Conservation (phyloP, 306 rosid genomes). For the Gastrolobium villosum region DNA sequence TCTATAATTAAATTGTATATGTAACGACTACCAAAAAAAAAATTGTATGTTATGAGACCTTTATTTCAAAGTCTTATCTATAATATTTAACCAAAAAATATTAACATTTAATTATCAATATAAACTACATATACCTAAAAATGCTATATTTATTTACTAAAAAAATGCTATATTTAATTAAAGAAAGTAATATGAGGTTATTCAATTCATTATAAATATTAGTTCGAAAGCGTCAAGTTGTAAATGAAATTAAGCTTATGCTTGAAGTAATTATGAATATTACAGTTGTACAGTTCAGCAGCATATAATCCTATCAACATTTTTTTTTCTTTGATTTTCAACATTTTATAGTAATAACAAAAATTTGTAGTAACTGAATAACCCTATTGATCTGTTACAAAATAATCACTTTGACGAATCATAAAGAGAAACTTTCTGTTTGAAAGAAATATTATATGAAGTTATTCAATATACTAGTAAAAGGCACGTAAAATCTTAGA, state of each 20-base stretch:
- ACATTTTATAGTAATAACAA: background rate
- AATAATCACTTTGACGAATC: background rate
- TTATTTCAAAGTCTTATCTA: background rate
- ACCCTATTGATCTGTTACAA: slow-evolving; percentile 42
- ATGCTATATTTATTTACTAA: background rate
- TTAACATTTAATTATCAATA: background rate
- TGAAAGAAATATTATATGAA: background rate
- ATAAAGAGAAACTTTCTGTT: background rate
- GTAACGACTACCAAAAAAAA: background rate
- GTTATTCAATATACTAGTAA: slow-evolving; percentile 14
- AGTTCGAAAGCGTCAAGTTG: background rate
- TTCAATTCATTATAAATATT: background rate
- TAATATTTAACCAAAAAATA: background rate
- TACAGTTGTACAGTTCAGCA: background rate
- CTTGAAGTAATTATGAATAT: background rate
- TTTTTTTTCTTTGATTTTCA: background rate
- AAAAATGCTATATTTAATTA: background rate
- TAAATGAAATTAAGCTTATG: background rate
- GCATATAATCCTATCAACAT: background rate
- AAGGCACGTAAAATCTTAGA: background rate
- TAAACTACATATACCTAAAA: background rate
- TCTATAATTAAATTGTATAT: background rate
- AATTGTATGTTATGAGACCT: background rate
- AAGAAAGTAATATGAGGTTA: background rate
- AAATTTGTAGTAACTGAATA: background rate